Base-by-base conservation (phyloP, 805 yeast species). In the Pichia californica region DNA sequence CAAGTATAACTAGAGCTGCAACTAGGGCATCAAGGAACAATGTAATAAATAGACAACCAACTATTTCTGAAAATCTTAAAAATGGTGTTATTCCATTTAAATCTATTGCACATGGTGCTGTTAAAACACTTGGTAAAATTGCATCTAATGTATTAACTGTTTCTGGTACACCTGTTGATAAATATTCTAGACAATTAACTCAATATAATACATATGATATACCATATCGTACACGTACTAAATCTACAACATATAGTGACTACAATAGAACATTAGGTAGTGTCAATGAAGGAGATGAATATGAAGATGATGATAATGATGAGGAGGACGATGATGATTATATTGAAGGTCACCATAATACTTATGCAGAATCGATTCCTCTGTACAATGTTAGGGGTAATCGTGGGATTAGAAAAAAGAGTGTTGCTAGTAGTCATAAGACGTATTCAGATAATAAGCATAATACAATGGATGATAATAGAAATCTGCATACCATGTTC, bases 81-180 rank as follows among this genome's bases (percentile, higher is more conserved):
- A 31, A 39, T 6, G 49, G 47, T 35, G 23, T 18, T 34, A 35
- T 46, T 23, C 47, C 46, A 26, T 46, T 43, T 40, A 7, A 13
- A 6, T 20, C 31, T 8, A 43, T 46, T 31, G 41, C 36, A 10
- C n/a, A 31, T 7, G 29, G 31, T n/a, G 8, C 41, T 2, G 37
- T 34, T 20, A 38, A 28, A 28, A 20, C 36, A 13, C 26, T 37
- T 28, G 49, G 44, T 7, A 36, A 38, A 14, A 31, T 40, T 25
- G 48, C 40, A 21, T 21, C 42, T 13, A 44, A 39, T 38, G 36
- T 38, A 13, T 35, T 47, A 8, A 46, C 46, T 10, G 40, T 39
- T 18, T 33, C 47, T 20, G 44, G 50, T 29, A 38, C 42, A n/a
- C 32, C 45, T 3, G 35, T 25, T 9, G 37, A 41, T 6, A 21